These are phyloP conservation scores for Xylaria sp. DNA, from an alignment of 2,329 filamentous ascomycete species.

Conservation along the genomic window DNA sequence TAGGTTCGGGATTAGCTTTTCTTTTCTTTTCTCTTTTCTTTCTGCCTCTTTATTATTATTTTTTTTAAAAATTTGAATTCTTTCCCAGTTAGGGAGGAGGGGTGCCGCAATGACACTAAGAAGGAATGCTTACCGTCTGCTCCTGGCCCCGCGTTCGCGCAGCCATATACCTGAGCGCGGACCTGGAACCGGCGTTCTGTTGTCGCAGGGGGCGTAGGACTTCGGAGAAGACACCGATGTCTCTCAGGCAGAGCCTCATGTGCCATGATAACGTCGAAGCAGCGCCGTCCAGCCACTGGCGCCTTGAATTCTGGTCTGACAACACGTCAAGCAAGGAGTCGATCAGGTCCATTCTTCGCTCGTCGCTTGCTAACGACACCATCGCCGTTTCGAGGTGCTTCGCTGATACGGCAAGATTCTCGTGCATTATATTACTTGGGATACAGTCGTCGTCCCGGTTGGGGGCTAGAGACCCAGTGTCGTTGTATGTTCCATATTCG, in stretches of 20 bases:
- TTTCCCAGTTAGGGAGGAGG: no score
- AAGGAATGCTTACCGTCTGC: background rate
- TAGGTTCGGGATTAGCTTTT: constrained; percentile 6
- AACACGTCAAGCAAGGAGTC: constrained; percentile 6
- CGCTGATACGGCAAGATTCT: background rate
- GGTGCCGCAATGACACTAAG: background rate
- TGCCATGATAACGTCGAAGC: no score
- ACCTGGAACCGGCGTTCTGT: constrained; percentile 1
- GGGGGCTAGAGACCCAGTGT: background rate
- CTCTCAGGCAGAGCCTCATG: constrained; percentile 5
- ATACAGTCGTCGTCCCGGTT: background rate
- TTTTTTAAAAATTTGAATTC: no score
- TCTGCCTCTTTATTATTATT: background rate
- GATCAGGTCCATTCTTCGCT: constrained; percentile 7
- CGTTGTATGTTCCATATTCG: background rate
- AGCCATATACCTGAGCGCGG: constrained; percentile 3
- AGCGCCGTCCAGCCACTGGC: background rate
- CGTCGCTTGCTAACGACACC: constrained; percentile 1
- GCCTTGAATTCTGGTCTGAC: background rate
- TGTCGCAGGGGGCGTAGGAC: background rate
- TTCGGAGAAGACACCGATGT: background rate
- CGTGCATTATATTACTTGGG: background rate
- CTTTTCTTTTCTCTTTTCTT: no score
- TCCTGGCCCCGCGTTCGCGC: background rate
- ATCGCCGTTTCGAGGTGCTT: constrained; percentile 4